Evolutionary conservation across 129 eudicot species (phyloP), one percentile per base, ranked within the genome.

Genomic region (Flaveria ramosissima): DNA sequence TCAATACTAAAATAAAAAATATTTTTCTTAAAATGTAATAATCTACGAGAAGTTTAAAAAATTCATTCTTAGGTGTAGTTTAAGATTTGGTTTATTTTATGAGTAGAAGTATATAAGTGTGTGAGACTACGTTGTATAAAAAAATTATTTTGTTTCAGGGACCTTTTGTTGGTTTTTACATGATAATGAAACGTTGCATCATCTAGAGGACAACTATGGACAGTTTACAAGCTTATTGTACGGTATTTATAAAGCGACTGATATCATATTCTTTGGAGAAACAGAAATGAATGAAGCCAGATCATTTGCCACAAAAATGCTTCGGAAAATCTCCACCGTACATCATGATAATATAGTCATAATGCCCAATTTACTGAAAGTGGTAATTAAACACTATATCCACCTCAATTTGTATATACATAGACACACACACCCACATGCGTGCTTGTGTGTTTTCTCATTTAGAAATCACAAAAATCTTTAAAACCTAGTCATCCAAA

Each of bases 131-230:
- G 41, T 36, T 6, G 6, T 36, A 36, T 36, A 4, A 36, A 36
- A 4, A 36, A 6, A 5, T 36, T 36, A 36, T 11, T 26, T 43
- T 36, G 42, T 79, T 79, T 53, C 77, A 90, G 96, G 86, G 59
- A 79, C 72, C 24, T 84, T 90, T 30, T 88, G 89, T 74, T 85
- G 92, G 90, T 88, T 90, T 76, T 57, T 88, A 16, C 36, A 85
- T 13, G 73, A 88, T 20, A 66, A 67, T 46, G 82, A 79, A 36
- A 62, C 78, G 19, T 26, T 82, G 74, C 41, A 27, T 15, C 74
- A 87, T 61, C 51, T 85, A 52, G 83, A 83, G 41, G 20, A 76
- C 41, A 85, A 84, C 45, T 39, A 62, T 73, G 75, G 78, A 59
- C 70, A 75, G 11, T 84, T 76, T 46, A 74, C 74, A 36, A 77